A percentile compares a stretch with the other conserved stretches of the same genome.
Evolutionary conservation across 176 grass and related monocot genomes (phyloP).

Genomic region (Oryza longistaminata): DNA sequence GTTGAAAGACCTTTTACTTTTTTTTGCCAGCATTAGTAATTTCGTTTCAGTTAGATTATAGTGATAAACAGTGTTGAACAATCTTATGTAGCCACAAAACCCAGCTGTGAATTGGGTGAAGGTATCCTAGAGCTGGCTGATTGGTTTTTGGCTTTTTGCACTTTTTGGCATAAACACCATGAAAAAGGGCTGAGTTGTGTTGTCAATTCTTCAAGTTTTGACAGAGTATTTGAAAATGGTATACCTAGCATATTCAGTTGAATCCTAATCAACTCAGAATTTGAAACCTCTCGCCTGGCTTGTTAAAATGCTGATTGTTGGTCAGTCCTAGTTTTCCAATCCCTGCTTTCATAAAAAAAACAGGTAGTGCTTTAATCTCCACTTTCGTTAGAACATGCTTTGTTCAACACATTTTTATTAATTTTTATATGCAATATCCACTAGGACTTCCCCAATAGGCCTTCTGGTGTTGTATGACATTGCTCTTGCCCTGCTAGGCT

Average conservation of each 20-base stretch:
- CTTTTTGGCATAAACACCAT: neutral
- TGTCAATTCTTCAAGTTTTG: neutral
- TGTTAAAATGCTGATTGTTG: constrained; percentile 5
- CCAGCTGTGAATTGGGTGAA: neutral
- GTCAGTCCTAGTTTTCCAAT: neutral
- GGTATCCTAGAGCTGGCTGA: neutral
- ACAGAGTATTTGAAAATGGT: neutral
- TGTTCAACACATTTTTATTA: neutral
- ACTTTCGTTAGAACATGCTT: neutral
- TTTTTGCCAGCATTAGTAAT: neutral
- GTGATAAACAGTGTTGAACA: neutral
- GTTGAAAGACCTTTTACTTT: neutral
- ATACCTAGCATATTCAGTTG: neutral
- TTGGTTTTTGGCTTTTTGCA: neutral
- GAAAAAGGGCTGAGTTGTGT: neutral
- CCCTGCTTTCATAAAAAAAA: neutral
- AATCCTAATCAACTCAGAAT: neutral
- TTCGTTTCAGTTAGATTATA: neutral
- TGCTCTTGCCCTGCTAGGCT: neutral
- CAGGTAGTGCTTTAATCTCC: neutral
- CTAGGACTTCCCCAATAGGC: neutral
- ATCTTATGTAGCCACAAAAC: neutral
- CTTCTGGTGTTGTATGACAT: neutral
- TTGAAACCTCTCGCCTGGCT: neutral
- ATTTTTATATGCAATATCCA: neutral